Evolutionary conservation across 2,329 filamentous ascomycete genomes (phyloP), one percentile per base, ranked within the genome.

Genomic region (Colletotrichum paranaense): DNA sequence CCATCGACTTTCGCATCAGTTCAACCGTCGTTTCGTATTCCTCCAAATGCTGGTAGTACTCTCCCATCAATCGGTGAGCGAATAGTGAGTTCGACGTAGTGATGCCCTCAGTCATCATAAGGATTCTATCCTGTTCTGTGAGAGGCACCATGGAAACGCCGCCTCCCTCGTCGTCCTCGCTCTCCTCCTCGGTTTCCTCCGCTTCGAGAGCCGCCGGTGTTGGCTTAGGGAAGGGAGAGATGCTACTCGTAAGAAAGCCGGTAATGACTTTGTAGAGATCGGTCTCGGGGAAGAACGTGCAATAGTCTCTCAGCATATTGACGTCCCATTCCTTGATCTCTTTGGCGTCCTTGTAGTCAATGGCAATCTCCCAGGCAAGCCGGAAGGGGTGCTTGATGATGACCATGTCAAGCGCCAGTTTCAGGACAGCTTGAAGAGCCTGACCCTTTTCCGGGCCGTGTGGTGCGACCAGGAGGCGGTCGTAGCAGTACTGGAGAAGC

Each of bases 301-400:
- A 93, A 79, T 96, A 99, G 76, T 95, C 92, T 67, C 92, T 89
- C 28, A 99, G 84, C n/a, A 96, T 86, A 56, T 90, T 90, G 56
- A 91, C 89, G 79, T 98, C 95, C 86, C 95, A 93, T 30, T 94
- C 90, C n/a, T 88, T 86, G 60, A 97, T 88, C 59, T 90, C 90
- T 77, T 94, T 91, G 55, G 91, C 86, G 81, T 98, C 95, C 76
- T 93, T 90, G 94, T 96, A 98, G 79, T 98, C 94, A 72, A 99
- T 87, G 35, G 93, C 89, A 74, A 98, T 92, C 78, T 95, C 93
- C 97, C 97, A 99, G 0, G 97, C 97, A 19, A 97, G 87, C 75
- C 92, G 91, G 83, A 93, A 98, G 0, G 95, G 94, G 77, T 98
- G 95, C 78, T 96, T 95, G 80, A 99, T 97, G 73, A 98, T 94